Percentiles rank a stretch among this genome's conserved stretches.
Conservation (phyloP, 75 land plant genomes). For the Pinus tabuliformis region DNA sequence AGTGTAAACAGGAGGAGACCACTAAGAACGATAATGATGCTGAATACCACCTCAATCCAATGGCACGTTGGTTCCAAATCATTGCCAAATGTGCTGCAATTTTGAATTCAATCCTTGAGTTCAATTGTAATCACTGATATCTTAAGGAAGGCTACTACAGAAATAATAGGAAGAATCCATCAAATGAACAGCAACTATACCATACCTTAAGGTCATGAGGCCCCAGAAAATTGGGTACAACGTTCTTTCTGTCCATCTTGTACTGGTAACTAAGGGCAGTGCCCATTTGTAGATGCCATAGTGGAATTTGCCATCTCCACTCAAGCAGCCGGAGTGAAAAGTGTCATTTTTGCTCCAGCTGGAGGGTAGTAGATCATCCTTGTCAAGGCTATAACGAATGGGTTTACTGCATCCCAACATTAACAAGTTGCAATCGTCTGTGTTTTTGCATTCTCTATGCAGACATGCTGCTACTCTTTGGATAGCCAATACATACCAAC, state of each 20-base stretch:
- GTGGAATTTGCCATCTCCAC: constrained; percentile 27
- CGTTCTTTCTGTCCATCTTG: constrained; percentile 48
- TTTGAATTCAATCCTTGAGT: background rate
- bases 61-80: constrained; percentile 78
- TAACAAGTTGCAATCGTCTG: constrained; percentile 29
- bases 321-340: constrained; percentile 32
- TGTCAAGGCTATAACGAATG: constrained; percentile 30
- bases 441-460: constrained; percentile 38
- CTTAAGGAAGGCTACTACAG: background rate
- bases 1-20: constrained; percentile 84
- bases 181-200: background rate
- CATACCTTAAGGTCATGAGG: constrained; percentile 82
- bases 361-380: background rate
- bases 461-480: constrained; percentile 69
- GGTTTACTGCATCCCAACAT: constrained; percentile 62
- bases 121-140: background rate
- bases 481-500: constrained; percentile 85
- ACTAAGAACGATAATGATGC: constrained; percentile 64
- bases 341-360: background rate
- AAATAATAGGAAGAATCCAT: background rate
- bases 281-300: constrained; percentile 84
- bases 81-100: constrained; percentile 86
- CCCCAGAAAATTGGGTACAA: constrained; percentile 97
- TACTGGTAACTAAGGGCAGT: constrained; percentile 67
- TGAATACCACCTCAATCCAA: constrained; percentile 73